Evolutionary conservation across 352 stramenopile species (phyloP).

Genomic region (Globisporangium acanthophoron): DNA sequence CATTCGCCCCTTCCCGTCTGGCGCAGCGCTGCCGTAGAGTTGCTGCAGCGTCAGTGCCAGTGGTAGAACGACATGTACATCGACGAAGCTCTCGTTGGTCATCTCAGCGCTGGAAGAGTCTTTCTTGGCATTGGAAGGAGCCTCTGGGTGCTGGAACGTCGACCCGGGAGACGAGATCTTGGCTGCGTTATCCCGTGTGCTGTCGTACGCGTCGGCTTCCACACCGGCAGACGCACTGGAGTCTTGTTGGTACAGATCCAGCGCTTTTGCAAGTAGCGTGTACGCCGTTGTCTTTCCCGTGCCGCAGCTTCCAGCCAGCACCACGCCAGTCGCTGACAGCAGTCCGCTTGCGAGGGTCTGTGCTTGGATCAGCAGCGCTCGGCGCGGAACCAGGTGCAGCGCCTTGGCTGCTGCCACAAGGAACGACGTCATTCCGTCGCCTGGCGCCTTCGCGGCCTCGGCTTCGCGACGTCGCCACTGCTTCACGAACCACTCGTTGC

Average conservation of each 20-base stretch:
- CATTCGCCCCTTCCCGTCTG: conserved; percentile 26
- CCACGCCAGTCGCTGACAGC: conserved; percentile 11
- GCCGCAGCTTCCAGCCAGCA: conserved; percentile 22
- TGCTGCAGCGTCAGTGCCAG: conserved; percentile 36
- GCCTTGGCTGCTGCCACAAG: not conserved
- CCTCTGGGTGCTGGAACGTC: not conserved
- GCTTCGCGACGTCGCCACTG: conserved; percentile 11
- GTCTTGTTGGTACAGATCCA: conserved; percentile 16
- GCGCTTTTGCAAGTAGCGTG: conserved; percentile 22
- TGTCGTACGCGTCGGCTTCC: not conserved
- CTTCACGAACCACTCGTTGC: conserved; percentile 21
- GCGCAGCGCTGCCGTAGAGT: conserved; percentile 34
- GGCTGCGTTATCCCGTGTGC: not conserved
- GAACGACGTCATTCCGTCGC: not conserved
- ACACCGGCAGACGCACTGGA: not conserved
- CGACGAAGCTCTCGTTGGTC: conserved; percentile 3
- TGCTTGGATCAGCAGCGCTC: conserved; percentile 14
- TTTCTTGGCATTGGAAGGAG: not conserved
- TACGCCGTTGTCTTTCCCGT: conserved; percentile 36
- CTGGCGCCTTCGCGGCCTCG: not conserved
- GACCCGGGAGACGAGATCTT: not conserved
- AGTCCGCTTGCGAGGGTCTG: conserved; percentile 8
- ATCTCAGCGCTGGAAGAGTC: not conserved
- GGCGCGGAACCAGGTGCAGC: conserved; percentile 18
- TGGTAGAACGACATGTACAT: conserved; percentile 24